These are phyloP conservation scores for Backusella westeae DNA, from an alignment of 192 early-diverging fungal genomes.

Conservation along the genomic window DNA sequence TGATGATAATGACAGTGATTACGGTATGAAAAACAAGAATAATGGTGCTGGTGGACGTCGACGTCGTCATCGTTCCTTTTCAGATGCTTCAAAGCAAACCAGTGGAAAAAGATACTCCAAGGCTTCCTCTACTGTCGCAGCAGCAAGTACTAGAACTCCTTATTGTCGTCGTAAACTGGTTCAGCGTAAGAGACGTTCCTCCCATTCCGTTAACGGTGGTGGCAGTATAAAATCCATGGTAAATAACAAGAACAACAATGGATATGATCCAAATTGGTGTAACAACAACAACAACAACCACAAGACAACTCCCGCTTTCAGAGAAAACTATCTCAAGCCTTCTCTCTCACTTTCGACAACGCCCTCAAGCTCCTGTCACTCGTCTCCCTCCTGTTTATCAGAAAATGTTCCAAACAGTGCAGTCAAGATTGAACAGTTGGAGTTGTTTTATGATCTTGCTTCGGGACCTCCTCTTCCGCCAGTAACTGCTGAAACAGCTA, in stretches of 20 bases:
- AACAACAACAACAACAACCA: neutral
- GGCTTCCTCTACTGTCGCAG: neutral
- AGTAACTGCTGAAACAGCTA: slow-evolving; percentile 1
- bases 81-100: neutral
- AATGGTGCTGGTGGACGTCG: neutral
- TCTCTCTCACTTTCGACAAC: neutral
- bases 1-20: neutral
- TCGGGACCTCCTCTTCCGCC: neutral
- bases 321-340: neutral
- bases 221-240: neutral
- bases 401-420: neutral
- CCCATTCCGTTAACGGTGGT: neutral
- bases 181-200: neutral
- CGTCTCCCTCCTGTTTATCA: neutral
- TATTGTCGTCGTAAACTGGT: neutral
- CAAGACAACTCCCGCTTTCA: neutral
- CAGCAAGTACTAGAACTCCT: neutral
- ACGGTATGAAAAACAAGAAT: neutral
- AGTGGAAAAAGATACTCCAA: neutral
- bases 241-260: neutral
- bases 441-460: neutral
- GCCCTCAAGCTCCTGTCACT: neutral
- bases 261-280: slow-evolving; percentile 1
- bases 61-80: neutral
- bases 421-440: neutral